Evolutionary conservation across 352 stramenopile genomes (phyloP).

Genomic region (Thalassiosira ordinaria): DNA sequence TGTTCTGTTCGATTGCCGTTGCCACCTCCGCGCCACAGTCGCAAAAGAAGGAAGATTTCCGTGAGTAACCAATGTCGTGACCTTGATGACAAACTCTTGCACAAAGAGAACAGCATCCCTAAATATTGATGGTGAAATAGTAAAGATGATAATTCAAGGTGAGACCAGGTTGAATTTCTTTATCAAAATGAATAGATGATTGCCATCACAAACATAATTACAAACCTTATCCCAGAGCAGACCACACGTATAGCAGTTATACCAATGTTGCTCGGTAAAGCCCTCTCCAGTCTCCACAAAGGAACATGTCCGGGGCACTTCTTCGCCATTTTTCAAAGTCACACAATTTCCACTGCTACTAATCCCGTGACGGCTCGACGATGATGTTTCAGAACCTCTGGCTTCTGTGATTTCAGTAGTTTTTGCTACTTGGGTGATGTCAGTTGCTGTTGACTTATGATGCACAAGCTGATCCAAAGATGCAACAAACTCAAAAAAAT

Average conservation of each 20-base stretch:
- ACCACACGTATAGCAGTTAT: conserved; percentile 84
- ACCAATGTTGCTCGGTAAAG: conserved; percentile 84
- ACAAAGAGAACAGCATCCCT: conserved; percentile 84
- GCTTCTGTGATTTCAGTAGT: background rate
- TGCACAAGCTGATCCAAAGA: conserved; percentile 51
- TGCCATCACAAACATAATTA: background rate
- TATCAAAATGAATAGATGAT: too few species aligned
- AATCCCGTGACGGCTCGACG: conserved; percentile 10
- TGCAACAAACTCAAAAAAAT: conserved; percentile 57
- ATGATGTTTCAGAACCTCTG: conserved; percentile 1
- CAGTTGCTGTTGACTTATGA: background rate
- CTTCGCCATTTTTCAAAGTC: conserved; percentile 43
- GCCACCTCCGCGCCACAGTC: conserved; percentile 86
- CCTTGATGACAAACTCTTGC: conserved; percentile 78
- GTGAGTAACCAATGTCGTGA: conserved; percentile 87
- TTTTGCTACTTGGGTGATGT: background rate
- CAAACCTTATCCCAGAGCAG: conserved; percentile 79
- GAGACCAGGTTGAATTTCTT: too few species aligned
- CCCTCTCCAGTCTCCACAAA: conserved; percentile 69
- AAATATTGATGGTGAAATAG: background rate
- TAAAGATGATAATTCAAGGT: too few species aligned
- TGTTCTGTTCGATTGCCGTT: conserved; percentile 53
- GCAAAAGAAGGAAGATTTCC: conserved; percentile 88
- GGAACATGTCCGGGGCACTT: conserved; percentile 57
- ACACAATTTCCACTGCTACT: conserved; percentile 1